A percentile compares a stretch with the other conserved stretches of the same genome.
Evolutionary conservation across 768 basidiomycete genomes (phyloP).

Genomic region (Strobilomyces confusus): DNA sequence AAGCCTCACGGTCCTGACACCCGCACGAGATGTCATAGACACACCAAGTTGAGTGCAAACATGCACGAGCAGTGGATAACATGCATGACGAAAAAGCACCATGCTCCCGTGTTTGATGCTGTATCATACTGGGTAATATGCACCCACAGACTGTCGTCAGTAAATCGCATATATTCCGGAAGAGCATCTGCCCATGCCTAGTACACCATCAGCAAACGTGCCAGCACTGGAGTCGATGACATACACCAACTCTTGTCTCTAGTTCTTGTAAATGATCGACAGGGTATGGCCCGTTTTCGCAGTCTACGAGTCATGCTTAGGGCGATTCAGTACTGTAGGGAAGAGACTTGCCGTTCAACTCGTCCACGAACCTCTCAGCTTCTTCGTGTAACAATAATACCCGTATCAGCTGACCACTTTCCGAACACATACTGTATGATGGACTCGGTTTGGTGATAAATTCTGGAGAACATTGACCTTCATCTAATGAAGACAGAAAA

Average conservation of each 20-base stretch:
- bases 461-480: slow-evolving; percentile 40
- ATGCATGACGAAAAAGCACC: slow-evolving; percentile 80
- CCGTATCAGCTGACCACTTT: slow-evolving; percentile 74
- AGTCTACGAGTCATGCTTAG: slow-evolving; percentile 30
- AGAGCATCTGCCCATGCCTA: slow-evolving; percentile 66
- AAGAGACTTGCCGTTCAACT: slow-evolving; percentile 42
- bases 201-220: slow-evolving; percentile 4
- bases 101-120: slow-evolving; percentile 71
- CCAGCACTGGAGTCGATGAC: slow-evolving; percentile 1
- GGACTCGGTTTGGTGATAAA: slow-evolving; percentile 64
- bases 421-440: slow-evolving; percentile 45
- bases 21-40: slow-evolving; percentile 21
- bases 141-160: slow-evolving; percentile 60
- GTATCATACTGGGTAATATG: slow-evolving; percentile 80
- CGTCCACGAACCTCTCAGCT: slow-evolving; percentile 54
- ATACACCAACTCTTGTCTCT: slow-evolving; percentile 40
- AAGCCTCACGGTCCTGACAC: background rate
- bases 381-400: slow-evolving; percentile 60
- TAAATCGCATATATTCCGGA: slow-evolving; percentile 69
- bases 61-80: slow-evolving; percentile 64
- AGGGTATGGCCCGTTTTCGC: slow-evolving; percentile 26
- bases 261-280: slow-evolving; percentile 38
- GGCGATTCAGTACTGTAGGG: background rate
- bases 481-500: background rate
- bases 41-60: slow-evolving; percentile 60